phyloP scores from a whole-genome alignment of 2,329 filamentous ascomycete genomes.

The Rhinocladiella similis region DNA sequence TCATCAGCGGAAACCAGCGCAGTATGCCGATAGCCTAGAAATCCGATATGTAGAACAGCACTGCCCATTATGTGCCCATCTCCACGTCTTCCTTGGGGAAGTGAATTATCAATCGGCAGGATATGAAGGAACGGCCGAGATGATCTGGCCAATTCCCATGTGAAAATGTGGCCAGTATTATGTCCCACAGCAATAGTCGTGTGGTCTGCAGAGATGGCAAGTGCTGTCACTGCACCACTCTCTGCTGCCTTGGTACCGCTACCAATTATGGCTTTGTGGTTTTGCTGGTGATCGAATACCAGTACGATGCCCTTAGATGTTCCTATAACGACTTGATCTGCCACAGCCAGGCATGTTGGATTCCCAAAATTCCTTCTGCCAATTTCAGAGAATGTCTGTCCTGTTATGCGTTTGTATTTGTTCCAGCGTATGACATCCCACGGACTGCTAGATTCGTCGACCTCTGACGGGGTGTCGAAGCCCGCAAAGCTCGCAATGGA shows the following conservation, averaged over 20 bases:
- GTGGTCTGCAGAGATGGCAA: constrained; percentile 92
- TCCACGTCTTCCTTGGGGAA: constrained; percentile 63
- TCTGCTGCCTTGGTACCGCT: constrained; percentile 93
- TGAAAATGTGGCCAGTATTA: constrained; percentile 88
- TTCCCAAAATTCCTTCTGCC: constrained; percentile 90
- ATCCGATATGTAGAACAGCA: constrained; percentile 86
- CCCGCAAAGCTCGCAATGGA: constrained; percentile 71
- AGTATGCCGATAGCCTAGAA: constrained; percentile 88
- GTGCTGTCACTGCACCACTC: constrained; percentile 79
- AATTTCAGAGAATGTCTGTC: constrained; percentile 86
- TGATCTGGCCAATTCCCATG: constrained; percentile 86
- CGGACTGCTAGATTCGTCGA: constrained; percentile 72
- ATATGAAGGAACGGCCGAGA: constrained; percentile 87
- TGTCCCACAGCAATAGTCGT: constrained; percentile 89
- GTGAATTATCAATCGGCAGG: constrained; percentile 67
- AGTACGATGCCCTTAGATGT: constrained; percentile 93
- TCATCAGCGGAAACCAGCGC: constrained; percentile 94
- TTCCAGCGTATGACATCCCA: constrained; percentile 99
- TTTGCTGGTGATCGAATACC: constrained; percentile 97
- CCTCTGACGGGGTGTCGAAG: constrained; percentile 56
- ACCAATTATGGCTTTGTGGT: constrained; percentile 88
- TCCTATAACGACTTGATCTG: constrained; percentile 83
- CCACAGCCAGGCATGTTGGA: constrained; percentile 85
- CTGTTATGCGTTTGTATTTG: constrained; percentile 82
- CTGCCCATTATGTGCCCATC: constrained; percentile 82